Base-by-base conservation (phyloP, 305 asterid species). In the Fraxinus velutina region DNA sequence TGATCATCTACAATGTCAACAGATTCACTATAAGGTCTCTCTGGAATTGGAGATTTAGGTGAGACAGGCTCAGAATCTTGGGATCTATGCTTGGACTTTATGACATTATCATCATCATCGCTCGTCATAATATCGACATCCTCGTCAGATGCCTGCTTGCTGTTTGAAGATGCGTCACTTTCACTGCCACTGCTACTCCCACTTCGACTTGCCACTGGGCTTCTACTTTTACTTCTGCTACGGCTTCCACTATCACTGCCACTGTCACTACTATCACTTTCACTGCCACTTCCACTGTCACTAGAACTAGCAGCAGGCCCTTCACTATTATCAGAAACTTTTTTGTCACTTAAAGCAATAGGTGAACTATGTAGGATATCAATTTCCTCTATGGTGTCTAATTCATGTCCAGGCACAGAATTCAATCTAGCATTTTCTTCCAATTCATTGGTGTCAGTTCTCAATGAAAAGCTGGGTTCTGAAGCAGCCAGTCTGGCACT, bases 121-220 rank as follows among this genome's bases (percentile, higher is more conserved):
- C 95, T 90, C 5, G 90, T 80, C 96, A 93, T 92, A 86, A 96
- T 93, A 88, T 96, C 95, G 6, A 94, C 98, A 76, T 96, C 98
- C 89, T 91, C 98, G 83, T 96, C 99, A 86, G 98, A 92, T 84
- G 95, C 93, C 88, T 94, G 97, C 88, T 92, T 94, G 88, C 98
- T 93, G 89, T 92, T 93, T 78, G 92, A 86, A 87, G 98, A 91
- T 83, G 94, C 94, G 86, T 93, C 98, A 47, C 94, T 92, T 70
- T 91, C 98, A 83, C 97, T 90, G 82, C 90, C 98, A 81, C 98
- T 94, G 86, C 97, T 92, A 88, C 97, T 93, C 76, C 88, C 90
- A 83, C 93, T 90, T 72, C 89, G 89, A 90, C 94, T 94, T 77
- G 89, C 92, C 70, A 81, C 92, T n/a, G 90, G 92, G 86, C 96